Evolutionary conservation across 257 asterid species (phyloP).

Genomic region (Nemophila menziesii): DNA sequence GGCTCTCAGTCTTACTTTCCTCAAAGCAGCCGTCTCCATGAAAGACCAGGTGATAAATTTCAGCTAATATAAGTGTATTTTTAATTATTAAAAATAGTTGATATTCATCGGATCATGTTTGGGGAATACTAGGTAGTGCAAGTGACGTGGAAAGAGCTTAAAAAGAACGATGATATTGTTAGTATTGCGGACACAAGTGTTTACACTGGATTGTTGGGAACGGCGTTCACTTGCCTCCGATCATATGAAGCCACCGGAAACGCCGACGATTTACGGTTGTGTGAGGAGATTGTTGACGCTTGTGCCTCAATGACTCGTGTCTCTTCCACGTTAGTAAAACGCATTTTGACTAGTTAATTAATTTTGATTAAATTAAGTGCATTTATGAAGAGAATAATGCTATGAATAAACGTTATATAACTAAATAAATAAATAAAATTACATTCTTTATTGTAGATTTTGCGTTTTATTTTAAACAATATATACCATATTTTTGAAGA

Average conservation of each 20-base stretch:
- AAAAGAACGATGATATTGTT: neutral
- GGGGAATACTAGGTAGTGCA: constrained; percentile 34
- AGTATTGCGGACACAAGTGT: constrained; percentile 40
- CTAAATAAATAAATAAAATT: no score
- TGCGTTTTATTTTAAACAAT: no score
- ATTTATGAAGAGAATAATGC: no score
- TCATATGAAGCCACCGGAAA: constrained; percentile 54
- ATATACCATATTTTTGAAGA: no score
- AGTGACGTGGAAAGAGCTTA: constrained; percentile 42
- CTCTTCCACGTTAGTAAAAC: constrained; percentile 30
- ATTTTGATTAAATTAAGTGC: neutral
- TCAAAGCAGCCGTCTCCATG: constrained; percentile 49
- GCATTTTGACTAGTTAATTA: neutral
- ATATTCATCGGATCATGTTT: neutral
- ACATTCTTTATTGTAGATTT: no score
- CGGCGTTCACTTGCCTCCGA: constrained; percentile 59
- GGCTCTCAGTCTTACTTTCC: constrained; percentile 27
- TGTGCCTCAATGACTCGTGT: constrained; percentile 32
- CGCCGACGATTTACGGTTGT: constrained; percentile 40
- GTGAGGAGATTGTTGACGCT: constrained; percentile 45
- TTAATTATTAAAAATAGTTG: neutral
- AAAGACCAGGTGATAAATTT: constrained; percentile 39
- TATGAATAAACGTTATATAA: no score
- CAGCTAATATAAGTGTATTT: neutral
- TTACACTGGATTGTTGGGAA: constrained; percentile 61